phyloP scores from a whole-genome alignment of 2,329 filamentous ascomycete species.

The Colletotrichum chlorophyti region DNA sequence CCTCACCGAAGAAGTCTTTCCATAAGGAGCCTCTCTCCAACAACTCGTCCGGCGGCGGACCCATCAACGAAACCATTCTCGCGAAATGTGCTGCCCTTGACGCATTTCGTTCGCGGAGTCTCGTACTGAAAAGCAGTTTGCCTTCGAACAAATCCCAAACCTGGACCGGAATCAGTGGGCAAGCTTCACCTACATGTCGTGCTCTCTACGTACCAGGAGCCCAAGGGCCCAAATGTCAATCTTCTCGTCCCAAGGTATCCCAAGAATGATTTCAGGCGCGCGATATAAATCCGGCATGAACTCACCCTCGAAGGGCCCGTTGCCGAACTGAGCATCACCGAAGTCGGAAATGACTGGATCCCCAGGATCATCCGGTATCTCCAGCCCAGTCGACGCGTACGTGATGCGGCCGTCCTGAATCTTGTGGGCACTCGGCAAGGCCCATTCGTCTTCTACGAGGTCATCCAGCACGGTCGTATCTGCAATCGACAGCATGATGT shows the following conservation, averaged over 20 bases:
- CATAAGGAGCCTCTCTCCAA: constrained; percentile 37
- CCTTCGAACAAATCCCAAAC: constrained; percentile 42
- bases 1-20: constrained; percentile 32
- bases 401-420: constrained; percentile 35
- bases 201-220: not conserved
- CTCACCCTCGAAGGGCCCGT: constrained; percentile 32
- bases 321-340: constrained; percentile 36
- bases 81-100: constrained; percentile 39
- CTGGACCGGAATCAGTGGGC: constrained; percentile 21
- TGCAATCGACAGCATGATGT: constrained; percentile 32
- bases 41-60: constrained; percentile 41
- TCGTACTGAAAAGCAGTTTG: constrained; percentile 35
- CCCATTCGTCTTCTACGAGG: constrained; percentile 27
- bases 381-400: constrained; percentile 35
- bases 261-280: constrained; percentile 42
- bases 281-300: constrained; percentile 42
- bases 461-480: constrained; percentile 23
- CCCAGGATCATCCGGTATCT: constrained; percentile 31
- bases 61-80: constrained; percentile 45
- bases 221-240: constrained; percentile 40
- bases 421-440: constrained; percentile 35
- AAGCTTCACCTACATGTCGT: too few relatives aligned
- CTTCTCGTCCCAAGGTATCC: constrained; percentile 41
- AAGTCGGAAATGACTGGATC: constrained; percentile 38
- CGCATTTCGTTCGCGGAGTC: constrained; percentile 29